Percentiles rank a stretch among this genome's conserved stretches.
Conservation (phyloP, 139 green algal genomes). For the Chlamydomonas sp. region DNA sequence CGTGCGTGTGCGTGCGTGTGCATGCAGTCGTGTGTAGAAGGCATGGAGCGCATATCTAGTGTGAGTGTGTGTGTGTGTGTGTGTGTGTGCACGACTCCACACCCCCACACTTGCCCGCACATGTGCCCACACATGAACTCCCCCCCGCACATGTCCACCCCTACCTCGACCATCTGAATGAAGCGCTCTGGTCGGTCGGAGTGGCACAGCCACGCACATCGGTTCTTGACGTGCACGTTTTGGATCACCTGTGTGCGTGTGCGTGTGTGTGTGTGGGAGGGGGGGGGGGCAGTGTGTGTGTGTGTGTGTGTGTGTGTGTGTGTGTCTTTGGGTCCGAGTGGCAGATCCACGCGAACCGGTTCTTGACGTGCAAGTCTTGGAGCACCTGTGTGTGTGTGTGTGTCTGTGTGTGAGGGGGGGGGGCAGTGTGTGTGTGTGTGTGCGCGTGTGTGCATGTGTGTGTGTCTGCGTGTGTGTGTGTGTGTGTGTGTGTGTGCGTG, state of each 20-base stretch:
- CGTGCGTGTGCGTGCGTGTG: too few relatives aligned
- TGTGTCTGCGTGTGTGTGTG: too few relatives aligned
- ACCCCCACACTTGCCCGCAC: too few relatives aligned
- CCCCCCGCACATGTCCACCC: slow-evolving; percentile 9
- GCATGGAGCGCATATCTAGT: too few relatives aligned
- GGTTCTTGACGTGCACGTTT: slow-evolving; percentile 79
- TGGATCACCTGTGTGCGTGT: slow-evolving; percentile 40
- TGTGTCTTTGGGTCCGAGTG: slow-evolving; percentile 20
- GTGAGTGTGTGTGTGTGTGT: too few relatives aligned
- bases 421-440: neutral
- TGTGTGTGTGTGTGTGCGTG: too few relatives aligned
- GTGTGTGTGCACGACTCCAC: too few relatives aligned
- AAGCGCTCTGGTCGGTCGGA: slow-evolving; percentile 45
- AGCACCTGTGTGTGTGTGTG: slow-evolving; percentile 31
- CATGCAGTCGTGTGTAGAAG: too few relatives aligned
- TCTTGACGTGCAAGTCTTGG: slow-evolving; percentile 76
- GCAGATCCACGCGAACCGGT: slow-evolving; percentile 60
- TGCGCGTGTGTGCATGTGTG: neutral
- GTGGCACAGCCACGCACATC: slow-evolving; percentile 60
- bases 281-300: neutral
- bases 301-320: neutral
- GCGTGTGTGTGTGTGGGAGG: neutral
- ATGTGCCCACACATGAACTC: too few relatives aligned
- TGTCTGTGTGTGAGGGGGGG: too few relatives aligned
- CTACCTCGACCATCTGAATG: too few relatives aligned